Conservation (phyloP, 768 basidiomycete genomes). For the Crucibulum laeve region DNA sequence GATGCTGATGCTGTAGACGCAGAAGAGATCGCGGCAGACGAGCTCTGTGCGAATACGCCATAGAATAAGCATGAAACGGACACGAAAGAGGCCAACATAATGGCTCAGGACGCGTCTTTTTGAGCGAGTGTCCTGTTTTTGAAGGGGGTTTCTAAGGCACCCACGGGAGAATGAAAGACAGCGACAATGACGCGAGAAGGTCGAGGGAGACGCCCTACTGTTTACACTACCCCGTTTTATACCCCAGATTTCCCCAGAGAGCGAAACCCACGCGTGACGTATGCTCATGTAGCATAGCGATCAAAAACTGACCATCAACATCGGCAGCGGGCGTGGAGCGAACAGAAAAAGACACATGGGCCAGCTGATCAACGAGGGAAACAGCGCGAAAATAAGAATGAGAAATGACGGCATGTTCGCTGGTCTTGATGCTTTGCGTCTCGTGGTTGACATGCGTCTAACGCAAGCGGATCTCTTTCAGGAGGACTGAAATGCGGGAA, state of each 20-base stretch:
- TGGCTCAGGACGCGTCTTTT: background rate
- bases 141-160: background rate
- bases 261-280: too few species aligned
- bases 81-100: conserved; percentile 19
- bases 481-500: background rate
- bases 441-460: too few species aligned
- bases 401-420: too few species aligned
- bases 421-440: too few species aligned
- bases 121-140: background rate
- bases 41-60: conserved; percentile 13
- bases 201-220: conserved; percentile 2
- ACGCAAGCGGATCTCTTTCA: background rate
- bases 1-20: too few species aligned
- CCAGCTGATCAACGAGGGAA: conserved; percentile 1
- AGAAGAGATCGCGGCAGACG: too few species aligned
- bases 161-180: background rate
- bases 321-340: conserved; percentile 17
- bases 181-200: background rate
- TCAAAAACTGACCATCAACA: conserved; percentile 8
- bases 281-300: background rate
- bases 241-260: background rate
- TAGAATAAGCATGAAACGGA: conserved; percentile 12
- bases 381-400: background rate
- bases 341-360: conserved; percentile 10
- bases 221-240: conserved; percentile 10